Conservation (phyloP, 2,329 filamentous ascomycete genomes). For the Colletotrichum melonis region DNA sequence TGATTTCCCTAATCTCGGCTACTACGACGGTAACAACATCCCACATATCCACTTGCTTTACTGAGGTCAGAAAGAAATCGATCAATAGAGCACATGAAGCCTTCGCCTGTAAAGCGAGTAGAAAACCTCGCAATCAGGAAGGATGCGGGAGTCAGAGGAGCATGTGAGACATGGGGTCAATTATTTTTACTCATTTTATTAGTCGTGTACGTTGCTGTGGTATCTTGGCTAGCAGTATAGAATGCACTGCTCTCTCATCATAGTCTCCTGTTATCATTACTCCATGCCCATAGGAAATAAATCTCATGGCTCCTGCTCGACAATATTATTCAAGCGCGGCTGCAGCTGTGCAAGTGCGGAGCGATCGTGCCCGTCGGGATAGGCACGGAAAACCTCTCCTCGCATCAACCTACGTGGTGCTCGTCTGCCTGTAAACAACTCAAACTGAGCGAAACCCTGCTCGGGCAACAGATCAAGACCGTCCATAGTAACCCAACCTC, state of each 20-base stretch:
- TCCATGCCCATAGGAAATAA: not conserved
- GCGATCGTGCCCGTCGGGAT: slow-evolving; percentile 54
- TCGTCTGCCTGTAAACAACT: slow-evolving; percentile 80
- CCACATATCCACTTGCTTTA: not conserved
- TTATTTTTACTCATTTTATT: slow-evolving; percentile 21
- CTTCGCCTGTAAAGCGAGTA: not conserved
- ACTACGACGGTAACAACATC: not conserved
- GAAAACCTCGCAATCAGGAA: not conserved
- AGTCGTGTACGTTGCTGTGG: slow-evolving; percentile 23
- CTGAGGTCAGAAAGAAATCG: not conserved
- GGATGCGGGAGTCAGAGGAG: not conserved
- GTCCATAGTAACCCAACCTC: slow-evolving; percentile 80
- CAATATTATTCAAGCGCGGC: slow-evolving; percentile 51
- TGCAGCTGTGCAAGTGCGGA: slow-evolving; percentile 53
- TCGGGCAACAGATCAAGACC: slow-evolving; percentile 81
- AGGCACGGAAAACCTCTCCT: slow-evolving; percentile 66
- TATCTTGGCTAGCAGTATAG: slow-evolving; percentile 20
- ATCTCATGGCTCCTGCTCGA: slow-evolving; percentile 51
- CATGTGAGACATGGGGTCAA: not conserved
- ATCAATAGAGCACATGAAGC: not conserved
- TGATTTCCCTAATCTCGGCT: not conserved
- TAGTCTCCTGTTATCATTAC: slow-evolving; percentile 1
- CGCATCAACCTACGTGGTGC: slow-evolving; percentile 79
- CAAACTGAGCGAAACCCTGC: slow-evolving; percentile 85
- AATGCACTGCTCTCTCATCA: not conserved